Percentiles rank a stretch among this genome's conserved stretches.
Conservation (phyloP, 2,329 filamentous ascomycete genomes). For the Davidsoniella eucalypti region DNA sequence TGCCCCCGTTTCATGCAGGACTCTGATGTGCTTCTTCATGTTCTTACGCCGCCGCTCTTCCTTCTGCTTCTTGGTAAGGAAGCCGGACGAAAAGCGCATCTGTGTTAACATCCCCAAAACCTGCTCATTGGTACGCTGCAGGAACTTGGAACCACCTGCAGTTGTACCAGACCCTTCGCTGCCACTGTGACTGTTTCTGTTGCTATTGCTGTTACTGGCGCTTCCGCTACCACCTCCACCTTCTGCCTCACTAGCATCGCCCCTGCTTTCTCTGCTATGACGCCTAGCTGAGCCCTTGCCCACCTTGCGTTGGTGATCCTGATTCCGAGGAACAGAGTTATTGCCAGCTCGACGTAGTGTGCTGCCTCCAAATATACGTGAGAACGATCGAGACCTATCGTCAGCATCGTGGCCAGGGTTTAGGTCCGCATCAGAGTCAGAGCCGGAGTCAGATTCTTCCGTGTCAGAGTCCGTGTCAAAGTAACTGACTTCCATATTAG, state of each 20-base stretch:
- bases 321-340: neutral
- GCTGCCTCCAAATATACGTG: slow-evolving; percentile 5
- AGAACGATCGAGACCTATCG: slow-evolving; percentile 4
- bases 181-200: neutral
- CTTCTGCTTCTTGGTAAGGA: slow-evolving; percentile 13
- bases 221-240: neutral
- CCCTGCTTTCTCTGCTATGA: neutral
- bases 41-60: slow-evolving; percentile 22
- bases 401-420: neutral
- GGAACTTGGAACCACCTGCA: neutral
- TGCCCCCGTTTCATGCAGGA: slow-evolving; percentile 18
- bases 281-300: neutral
- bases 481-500: slow-evolving; percentile 6
- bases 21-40: slow-evolving; percentile 23
- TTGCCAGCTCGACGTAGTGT: slow-evolving; percentile 1
- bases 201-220: neutral
- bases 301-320: neutral
- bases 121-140: slow-evolving; percentile 8
- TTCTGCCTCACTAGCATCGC: neutral
- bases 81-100: slow-evolving; percentile 6
- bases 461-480: slow-evolving; percentile 8
- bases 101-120: slow-evolving; percentile 7
- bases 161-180: neutral
- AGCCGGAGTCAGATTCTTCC: slow-evolving; percentile 8
- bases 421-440: neutral